Conservation (phyloP, 441 rosid genomes). For the Manihot esculenta region DNA sequence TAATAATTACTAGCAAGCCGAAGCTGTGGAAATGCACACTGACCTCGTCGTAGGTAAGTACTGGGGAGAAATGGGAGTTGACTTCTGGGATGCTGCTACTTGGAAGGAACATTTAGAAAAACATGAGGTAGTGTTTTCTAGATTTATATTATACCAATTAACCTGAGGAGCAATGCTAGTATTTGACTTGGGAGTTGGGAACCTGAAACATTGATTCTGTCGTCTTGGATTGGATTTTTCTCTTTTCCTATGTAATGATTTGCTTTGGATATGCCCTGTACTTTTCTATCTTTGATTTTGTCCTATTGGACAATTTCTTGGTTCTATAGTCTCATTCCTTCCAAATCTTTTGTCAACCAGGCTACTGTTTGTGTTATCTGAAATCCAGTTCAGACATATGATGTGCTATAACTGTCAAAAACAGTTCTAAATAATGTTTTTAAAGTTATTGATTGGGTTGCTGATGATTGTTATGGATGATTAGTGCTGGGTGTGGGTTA, state of each 20-base stretch:
- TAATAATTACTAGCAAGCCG: slow-evolving; percentile 51
- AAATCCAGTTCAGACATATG: background rate
- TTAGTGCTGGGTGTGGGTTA: background rate
- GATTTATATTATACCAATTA: background rate
- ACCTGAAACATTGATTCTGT: background rate
- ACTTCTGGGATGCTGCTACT: slow-evolving; percentile 56
- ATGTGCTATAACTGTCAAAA: background rate
- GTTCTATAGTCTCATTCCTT: background rate
- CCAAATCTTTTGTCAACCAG: background rate
- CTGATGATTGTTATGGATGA: no score
- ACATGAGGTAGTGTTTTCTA: slow-evolving; percentile 55
- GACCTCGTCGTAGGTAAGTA: slow-evolving; percentile 73
- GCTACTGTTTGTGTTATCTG: background rate
- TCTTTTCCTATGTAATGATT: background rate
- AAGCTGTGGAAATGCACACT: slow-evolving; percentile 55
- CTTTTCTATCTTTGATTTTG: background rate
- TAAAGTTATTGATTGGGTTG: background rate
- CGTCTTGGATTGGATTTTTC: background rate
- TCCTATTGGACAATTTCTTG: background rate
- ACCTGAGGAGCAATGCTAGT: background rate
- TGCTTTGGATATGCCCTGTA: background rate
- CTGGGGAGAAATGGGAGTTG: slow-evolving; percentile 86
- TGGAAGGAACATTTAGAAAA: slow-evolving; percentile 58
- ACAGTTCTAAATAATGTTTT: background rate
- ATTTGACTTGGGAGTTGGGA: slow-evolving; percentile 1